Evolutionary conservation across 2,329 filamentous ascomycete genomes (phyloP), one percentile per base, ranked within the genome.

Genomic region (Talaromyces sp.): DNA sequence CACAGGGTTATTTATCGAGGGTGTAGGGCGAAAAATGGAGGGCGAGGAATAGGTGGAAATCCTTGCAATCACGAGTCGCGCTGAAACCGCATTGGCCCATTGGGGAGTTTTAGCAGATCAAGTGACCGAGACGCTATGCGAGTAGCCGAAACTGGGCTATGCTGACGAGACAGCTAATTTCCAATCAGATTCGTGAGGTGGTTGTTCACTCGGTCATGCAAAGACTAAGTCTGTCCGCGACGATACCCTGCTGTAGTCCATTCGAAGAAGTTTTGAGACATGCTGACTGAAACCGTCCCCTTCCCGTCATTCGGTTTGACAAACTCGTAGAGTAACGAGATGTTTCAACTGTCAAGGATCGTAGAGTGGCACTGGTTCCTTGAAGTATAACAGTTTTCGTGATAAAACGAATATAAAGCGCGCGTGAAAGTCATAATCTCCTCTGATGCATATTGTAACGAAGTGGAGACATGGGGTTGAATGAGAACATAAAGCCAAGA

Each of bases 101-200:
- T 41, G 19, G 74, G 73, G 75, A 68, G 74, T 75, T 79, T 73
- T 69, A 68, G 67, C 68, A 75, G 75, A 83, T 88, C 86, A 87
- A 87, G 85, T 88, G 85, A 87, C 80, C 78, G 78, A 76, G 81
- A 82, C 73, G 72, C 74, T 76, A 87, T 87, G 85, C 85, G 84
- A 82, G 77, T 75, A 75, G 74, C 71, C 72, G 70, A 71, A 68
- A 70, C 69, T 68, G 64, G 68, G 70, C 73, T 68, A 70, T 69
- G 69, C 68, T 39, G 49, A 22, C 45, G 41, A 59, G 31, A 39
- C 59, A 41, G 24, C 27, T 60, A 14, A 35, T 33, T 43, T 56
- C 64, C 64, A 66, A 66, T 72, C 67, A 68, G 67, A 69, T 66
- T 67, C 50, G 41, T 41, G 41, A 66, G 60, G 54, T 59, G 59